phyloP scores from a whole-genome alignment of 345 rosid species.

The Ceriops zippeliana region DNA sequence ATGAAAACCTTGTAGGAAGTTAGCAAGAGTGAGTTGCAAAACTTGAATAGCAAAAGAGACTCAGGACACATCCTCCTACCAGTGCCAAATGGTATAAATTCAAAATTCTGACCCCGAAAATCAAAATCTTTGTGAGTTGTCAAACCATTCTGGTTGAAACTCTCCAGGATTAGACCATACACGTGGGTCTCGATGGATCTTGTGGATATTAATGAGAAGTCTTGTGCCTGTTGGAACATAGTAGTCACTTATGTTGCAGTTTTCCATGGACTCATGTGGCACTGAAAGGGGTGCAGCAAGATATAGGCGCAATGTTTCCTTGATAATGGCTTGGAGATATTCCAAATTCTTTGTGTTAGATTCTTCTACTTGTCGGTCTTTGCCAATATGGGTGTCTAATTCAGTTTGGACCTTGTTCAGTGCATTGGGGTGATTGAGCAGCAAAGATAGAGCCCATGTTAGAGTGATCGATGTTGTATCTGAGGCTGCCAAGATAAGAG shows the following conservation, averaged over 20 bases:
- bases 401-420: too few species aligned
- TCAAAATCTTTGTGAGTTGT: background rate
- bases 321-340: too few species aligned
- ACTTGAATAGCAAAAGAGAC: slow-evolving; percentile 6
- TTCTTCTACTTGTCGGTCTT: too few species aligned
- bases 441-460: too few species aligned
- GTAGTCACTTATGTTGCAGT: slow-evolving; percentile 30
- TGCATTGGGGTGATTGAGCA: too few species aligned
- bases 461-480: too few species aligned
- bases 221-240: slow-evolving; percentile 44
- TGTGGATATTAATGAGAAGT: slow-evolving; percentile 48
- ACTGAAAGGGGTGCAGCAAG: too few species aligned
- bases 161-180: background rate
- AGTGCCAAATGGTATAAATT: slow-evolving; percentile 1
- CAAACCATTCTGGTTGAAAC: slow-evolving; percentile 9
- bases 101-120: slow-evolving; percentile 1
- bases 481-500: too few species aligned
- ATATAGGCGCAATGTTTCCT: too few species aligned
- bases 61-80: slow-evolving; percentile 7
- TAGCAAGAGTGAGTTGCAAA: slow-evolving; percentile 11
- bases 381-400: too few species aligned
- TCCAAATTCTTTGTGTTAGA: too few species aligned
- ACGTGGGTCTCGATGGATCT: slow-evolving; percentile 38
- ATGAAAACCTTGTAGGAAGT: slow-evolving; percentile 6
- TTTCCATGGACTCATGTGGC: too few species aligned